Evolutionary conservation across 768 basidiomycete genomes (phyloP), one percentile per base, ranked within the genome.

Genomic region (Rhodotorula taiwanensis): DNA sequence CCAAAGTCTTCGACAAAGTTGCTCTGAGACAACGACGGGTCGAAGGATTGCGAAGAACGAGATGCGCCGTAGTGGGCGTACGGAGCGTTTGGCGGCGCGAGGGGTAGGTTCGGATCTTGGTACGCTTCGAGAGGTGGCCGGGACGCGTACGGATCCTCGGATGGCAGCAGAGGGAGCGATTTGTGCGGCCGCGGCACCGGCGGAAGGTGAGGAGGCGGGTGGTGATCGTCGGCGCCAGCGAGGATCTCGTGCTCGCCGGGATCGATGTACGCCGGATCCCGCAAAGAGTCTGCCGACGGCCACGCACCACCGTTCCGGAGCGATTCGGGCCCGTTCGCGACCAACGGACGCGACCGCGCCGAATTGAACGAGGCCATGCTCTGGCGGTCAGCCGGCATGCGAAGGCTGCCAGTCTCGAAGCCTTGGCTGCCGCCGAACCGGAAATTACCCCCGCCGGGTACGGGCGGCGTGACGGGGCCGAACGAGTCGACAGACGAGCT

Each of bases 401-500:
- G 41, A 3, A 23, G 15, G 50, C 14, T 10, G 34, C 59, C 60
- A 36, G 49, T 60, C 28, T 54, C 30, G 30, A 39, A 39, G 36
- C 36, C 36, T 9, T 9, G 36, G 16, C 36, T 16, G 36, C 36
- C 36, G 16, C 36, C 36, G 36, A 39, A 9, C 16, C 66, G 56
- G 39, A 67, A 60, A 20, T 55, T 33, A 28, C 21, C 16, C 18
- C 49, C 9, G 6, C 41, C 28, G 43, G 51, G 49, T 21, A 62
- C 53, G 6, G 61, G 57, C n/a, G 66, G 54, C 23, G 58, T 59
- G 58, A 58, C 55, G 14, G 58, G 58, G 1, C 66, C 53, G 69
- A 60, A 43, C 31, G 69, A 61, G 64, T 70, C 59, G 62, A 72
- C 52, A 25, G 67, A 69, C 39, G 70, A 71, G 36, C 43, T 61